Evolutionary conservation across 495 filamentous ascomycete genomes (phyloP).

Genomic region (Saxophila tyrrhenica): DNA sequence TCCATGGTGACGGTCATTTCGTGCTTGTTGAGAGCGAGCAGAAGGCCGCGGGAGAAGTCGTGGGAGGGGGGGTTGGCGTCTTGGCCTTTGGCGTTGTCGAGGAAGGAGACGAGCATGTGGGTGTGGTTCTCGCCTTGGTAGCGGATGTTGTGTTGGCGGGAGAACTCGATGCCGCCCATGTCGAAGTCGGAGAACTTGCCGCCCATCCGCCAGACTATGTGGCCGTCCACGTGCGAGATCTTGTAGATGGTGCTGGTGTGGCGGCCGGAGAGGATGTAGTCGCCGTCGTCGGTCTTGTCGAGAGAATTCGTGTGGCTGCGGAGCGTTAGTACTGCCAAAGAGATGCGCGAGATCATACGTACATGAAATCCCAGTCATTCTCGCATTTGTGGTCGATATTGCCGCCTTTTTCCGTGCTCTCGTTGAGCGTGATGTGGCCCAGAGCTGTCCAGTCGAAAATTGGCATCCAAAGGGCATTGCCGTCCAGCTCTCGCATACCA

Average conservation of each 20-base stretch:
- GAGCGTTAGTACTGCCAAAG: neutral
- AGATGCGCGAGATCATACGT: neutral
- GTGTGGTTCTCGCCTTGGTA: constrained; percentile 10
- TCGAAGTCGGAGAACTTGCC: constrained; percentile 8
- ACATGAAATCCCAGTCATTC: constrained; percentile 6
- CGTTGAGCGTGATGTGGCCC: neutral
- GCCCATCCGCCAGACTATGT: constrained; percentile 19
- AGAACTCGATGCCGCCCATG: constrained; percentile 4
- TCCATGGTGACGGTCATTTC: neutral
- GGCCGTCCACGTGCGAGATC: constrained; percentile 12
- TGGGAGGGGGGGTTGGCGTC: constrained; percentile 1
- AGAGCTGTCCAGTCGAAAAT: constrained; percentile 2
- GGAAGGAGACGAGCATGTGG: constrained; percentile 6
- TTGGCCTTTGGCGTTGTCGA: constrained; percentile 9
- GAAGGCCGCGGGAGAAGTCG: constrained; percentile 8
- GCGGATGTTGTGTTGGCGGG: constrained; percentile 12
- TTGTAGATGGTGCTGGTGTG: constrained; percentile 16
- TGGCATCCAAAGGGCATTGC: neutral
- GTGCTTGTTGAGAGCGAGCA: constrained; percentile 6
- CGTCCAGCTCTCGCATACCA: constrained; percentile 1
- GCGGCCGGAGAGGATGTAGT: constrained; percentile 19
- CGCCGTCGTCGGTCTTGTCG: constrained; percentile 15
- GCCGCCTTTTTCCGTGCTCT: constrained; percentile 3
- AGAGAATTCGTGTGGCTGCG: constrained; percentile 18
- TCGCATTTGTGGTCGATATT: neutral